These are phyloP conservation scores for Epichloe bromicola DNA, from an alignment of 2,329 filamentous ascomycete species.

Conservation along the genomic window DNA sequence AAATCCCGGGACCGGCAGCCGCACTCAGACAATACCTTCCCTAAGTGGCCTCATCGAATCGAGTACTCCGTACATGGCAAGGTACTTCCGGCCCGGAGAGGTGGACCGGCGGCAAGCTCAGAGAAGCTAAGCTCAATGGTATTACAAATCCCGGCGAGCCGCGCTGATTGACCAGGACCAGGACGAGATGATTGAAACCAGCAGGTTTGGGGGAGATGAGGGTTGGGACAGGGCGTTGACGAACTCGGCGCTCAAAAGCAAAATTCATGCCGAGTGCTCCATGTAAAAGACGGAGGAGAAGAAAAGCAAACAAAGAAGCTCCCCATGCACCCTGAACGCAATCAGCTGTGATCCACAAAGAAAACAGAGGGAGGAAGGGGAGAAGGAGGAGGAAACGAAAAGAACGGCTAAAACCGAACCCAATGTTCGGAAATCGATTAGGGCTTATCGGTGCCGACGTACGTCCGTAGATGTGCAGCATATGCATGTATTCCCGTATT, in stretches of 20 bases:
- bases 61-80: not conserved
- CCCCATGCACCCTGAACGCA: no score
- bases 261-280: not conserved
- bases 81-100: not conserved
- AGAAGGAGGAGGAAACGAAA: no score
- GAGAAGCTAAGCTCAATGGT: conserved; percentile 6
- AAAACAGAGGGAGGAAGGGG: no score
- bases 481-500: not conserved
- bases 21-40: not conserved
- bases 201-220: not conserved
- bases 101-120: not conserved
- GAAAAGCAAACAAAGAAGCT: no score
- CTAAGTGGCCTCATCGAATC: no score
- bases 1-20: not conserved
- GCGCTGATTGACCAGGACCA: not conserved
- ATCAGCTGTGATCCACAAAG: no score
- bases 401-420: no score
- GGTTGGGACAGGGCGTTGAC: not conserved
- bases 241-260: not conserved
- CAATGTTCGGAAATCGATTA: no score
- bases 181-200: not conserved
- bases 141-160: conserved; percentile 8
- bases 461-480: no score
- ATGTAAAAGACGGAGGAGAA: no score
- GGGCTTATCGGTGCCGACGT: no score